Evolutionary conservation across 345 rosid species (phyloP).

Genomic region (Bruguiera gymnorhiza): DNA sequence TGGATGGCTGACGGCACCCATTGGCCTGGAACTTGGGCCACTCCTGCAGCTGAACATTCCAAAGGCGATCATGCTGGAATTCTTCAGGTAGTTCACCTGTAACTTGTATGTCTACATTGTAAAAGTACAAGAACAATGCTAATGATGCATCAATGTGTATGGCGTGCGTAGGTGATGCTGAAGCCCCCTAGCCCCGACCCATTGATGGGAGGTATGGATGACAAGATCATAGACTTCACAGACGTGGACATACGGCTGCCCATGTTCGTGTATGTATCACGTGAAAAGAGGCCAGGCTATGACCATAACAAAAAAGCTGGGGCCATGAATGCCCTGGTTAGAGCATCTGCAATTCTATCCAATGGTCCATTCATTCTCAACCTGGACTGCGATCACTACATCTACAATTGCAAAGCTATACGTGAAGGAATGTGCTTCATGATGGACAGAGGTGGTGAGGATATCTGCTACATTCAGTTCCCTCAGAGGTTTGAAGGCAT

Average conservation of each 20-base stretch:
- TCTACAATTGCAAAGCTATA: slow-evolving; percentile 77
- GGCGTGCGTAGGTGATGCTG: slow-evolving; percentile 58
- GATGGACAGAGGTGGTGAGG: slow-evolving; percentile 95
- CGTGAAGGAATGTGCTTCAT: slow-evolving; percentile 97
- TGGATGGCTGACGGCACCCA: slow-evolving; percentile 99
- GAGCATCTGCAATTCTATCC: slow-evolving; percentile 82
- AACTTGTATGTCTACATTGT: background rate
- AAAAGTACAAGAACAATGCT: background rate
- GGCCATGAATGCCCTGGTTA: slow-evolving; percentile 87
- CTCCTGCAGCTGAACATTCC: slow-evolving; percentile 55
- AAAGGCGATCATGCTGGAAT: slow-evolving; percentile 93
- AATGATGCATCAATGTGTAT: background rate
- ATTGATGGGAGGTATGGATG: slow-evolving; percentile 47
- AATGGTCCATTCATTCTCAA: slow-evolving; percentile 96
- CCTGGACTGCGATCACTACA: slow-evolving; percentile 92
- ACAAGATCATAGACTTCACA: slow-evolving; percentile 64
- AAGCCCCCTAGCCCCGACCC: slow-evolving; percentile 88
- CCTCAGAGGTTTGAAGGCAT: slow-evolving; percentile 96
- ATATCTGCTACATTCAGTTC: slow-evolving; percentile 87
- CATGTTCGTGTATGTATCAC: slow-evolving; percentile 76
- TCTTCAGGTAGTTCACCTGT: slow-evolving; percentile 39
- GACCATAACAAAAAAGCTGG: slow-evolving; percentile 99
- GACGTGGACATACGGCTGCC: slow-evolving; percentile 78
- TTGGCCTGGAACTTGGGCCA: slow-evolving; percentile 90
- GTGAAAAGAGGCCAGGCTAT: slow-evolving; percentile 90